A percentile compares a stretch with the other conserved stretches of the same genome.
phyloP scores from a whole-genome alignment of 139 green algal species.

The Chlorella ohadii region DNA sequence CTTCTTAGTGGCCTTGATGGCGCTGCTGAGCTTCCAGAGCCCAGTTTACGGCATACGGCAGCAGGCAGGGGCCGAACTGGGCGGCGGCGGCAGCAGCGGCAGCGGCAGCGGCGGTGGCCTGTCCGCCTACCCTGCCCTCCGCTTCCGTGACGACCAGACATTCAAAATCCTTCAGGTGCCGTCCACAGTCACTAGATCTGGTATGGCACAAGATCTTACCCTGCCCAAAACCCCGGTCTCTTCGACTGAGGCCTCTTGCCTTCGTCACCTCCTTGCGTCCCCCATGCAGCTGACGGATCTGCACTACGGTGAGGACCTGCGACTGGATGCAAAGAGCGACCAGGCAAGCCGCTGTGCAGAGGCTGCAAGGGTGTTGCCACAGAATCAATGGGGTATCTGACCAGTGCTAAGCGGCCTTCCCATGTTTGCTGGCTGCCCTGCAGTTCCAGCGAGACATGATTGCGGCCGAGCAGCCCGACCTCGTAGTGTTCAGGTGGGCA shows the following conservation, averaged over 20 bases:
- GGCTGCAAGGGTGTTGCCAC: not conserved
- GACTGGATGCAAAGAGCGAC: slow-evolving; percentile 2
- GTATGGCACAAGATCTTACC: too few species aligned
- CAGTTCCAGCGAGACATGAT: slow-evolving; percentile 17
- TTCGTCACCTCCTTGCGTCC: too few species aligned
- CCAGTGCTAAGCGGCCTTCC: too few species aligned
- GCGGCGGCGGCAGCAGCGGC: not conserved
- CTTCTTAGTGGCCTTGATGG: too few species aligned
- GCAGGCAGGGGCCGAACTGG: too few species aligned
- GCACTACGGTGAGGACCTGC: slow-evolving; percentile 41
- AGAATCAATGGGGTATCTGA: too few species aligned
- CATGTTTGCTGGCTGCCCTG: too few species aligned
- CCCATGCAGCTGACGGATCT: slow-evolving; percentile 48
- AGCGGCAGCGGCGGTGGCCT: not conserved
- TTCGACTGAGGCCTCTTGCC: too few species aligned
- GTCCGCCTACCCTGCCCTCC: not conserved
- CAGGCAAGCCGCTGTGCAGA: not conserved
- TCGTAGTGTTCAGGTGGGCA: slow-evolving; percentile 39
- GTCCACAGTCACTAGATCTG: too few species aligned
- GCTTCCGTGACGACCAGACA: slow-evolving; percentile 22
- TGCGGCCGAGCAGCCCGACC: slow-evolving; percentile 32
- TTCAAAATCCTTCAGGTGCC: slow-evolving; percentile 46
- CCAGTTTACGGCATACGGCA: too few species aligned
- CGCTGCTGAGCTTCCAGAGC: too few species aligned
- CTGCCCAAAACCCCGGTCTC: too few species aligned